Evolutionary conservation across 441 rosid species (phyloP), one percentile per base, ranked within the genome.

Genomic region (Eutrema salsugineum): DNA sequence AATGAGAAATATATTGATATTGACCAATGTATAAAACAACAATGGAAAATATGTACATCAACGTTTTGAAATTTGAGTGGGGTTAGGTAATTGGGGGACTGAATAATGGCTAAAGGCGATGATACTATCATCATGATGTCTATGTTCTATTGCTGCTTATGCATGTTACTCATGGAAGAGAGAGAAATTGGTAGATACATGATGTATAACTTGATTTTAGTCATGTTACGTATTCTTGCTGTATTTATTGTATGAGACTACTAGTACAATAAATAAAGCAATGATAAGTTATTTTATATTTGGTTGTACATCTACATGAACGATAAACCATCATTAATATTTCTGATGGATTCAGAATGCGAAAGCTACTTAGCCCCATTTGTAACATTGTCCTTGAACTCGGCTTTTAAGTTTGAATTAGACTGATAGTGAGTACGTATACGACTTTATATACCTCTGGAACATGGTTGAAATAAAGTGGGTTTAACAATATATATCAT

Each of bases 71-170:
- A 28, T 51, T 27, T 57, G 77, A 68, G 78, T 77, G 82, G 80
- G 76, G 80, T 68, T 70, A 75, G 55, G 73, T 49, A 76, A 42
- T 75, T 39, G 78, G 84, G 83, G 86, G 86, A 70, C 92, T 86
- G 68, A 84, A 86, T 86, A 79, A 91, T 88, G 82, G 87, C 83
- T 40, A 63, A 80, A 71, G 72, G 80, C 63, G 71, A 84, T 77
- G 79, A 79, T 77, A 77, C 54, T 59, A 80, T 72, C 70, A 32
- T 81, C 80, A 54, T 83, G 80, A 59, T 71, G 70, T 65, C 65
- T 56, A 50, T 63, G 35, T 51, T 75, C 38, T 55, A 51, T 16
- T 68, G 69, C 59, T 75, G 50, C 50, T 53, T 66, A 56, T 76
- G 80, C 83, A 82, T 83, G 84, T 67, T 78, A 81, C 78, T 78